Base-by-base conservation (phyloP, 2,329 filamentous ascomycete genomes). In the Drechslera avenae region DNA sequence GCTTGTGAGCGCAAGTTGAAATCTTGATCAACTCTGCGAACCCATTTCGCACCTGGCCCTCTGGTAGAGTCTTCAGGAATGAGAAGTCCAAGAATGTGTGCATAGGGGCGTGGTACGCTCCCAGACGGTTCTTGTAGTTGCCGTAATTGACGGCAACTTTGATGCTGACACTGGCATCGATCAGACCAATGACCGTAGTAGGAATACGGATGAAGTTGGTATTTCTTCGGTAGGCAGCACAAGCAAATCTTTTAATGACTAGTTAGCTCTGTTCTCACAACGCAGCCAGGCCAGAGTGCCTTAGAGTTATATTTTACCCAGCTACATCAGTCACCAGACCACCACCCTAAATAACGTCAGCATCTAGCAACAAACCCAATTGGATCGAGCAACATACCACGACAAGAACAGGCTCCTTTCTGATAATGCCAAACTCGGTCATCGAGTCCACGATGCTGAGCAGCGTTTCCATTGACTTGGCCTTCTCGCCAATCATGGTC, bases 91-190 rank as follows among this genome's bases (percentile, higher is more conserved):
- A 81, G 76, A 90, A 89, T 0, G 87, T 90, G 66, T 87, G 84
- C 39, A 84, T 79, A 0, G 87, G 87, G 0, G 87, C 86, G 64
- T 90, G 87, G 68, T 90, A 90, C 3, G 86, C 87, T 21, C 86
- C 86, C 0, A 90, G 80, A 10, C 86, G 80, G 74, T 90, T 90
- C 79, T 90, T 90, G 78, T 89, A 88, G 69, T 86, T 84, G 68
- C 85, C 86, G 63, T 89, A 89, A 76, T 90, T 90, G 63, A 90
- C 86, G 10, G 85, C 87, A n/a, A 90, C 87, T 68, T 90, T 89
- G 78, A 90, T 90, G 30, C 84, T 87, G 42, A 90, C 87, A 14
- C 85, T 88, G 3, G 87, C 87, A 65, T 90, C 87, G 53, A 90
- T 90, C 39, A 90, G 78, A 8, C 87, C 87, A 64, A 90, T 89